These are phyloP conservation scores for Cercophora sp. DNA, from an alignment of 495 filamentous ascomycete genomes.

Conservation along the genomic window DNA sequence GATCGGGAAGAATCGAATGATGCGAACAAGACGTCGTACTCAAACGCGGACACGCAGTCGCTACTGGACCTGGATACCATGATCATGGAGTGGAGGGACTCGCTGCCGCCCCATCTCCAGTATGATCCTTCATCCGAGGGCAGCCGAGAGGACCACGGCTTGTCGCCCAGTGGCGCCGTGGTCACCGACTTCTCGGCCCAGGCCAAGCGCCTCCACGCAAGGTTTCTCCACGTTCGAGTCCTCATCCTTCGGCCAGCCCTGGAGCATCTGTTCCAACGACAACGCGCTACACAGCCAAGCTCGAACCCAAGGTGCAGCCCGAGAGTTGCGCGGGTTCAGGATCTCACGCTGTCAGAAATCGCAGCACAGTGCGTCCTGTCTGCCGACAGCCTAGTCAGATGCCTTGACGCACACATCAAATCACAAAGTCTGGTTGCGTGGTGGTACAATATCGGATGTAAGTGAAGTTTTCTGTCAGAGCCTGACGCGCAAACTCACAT, in stretches of 20 bases:
- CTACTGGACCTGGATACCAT: slow-evolving; percentile 4
- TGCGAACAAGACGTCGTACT: background rate
- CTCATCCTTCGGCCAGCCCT: slow-evolving; percentile 5
- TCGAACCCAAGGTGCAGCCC: background rate
- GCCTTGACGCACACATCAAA: slow-evolving; percentile 1
- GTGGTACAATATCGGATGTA: background rate
- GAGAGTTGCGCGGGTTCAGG: slow-evolving; percentile 2
- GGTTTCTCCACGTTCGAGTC: slow-evolving; percentile 5
- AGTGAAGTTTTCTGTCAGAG: background rate
- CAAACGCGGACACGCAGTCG: background rate
- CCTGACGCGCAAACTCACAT: background rate
- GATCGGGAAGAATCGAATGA: background rate
- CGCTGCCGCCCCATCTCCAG: background rate
- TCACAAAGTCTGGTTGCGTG: background rate
- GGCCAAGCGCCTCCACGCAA: slow-evolving; percentile 2
- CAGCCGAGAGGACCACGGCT: background rate
- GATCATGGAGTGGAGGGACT: slow-evolving; percentile 7
- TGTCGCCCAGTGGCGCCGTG: background rate
- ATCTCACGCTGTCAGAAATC: slow-evolving; percentile 2
- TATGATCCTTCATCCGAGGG: background rate
- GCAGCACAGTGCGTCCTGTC: slow-evolving; percentile 6
- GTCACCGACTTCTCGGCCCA: background rate
- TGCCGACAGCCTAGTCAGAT: background rate
- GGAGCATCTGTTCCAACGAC: slow-evolving; percentile 1
- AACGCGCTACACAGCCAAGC: background rate